A percentile compares a stretch with the other conserved stretches of the same genome.
These are phyloP conservation scores for Rhizopogon rudus DNA, from an alignment of 768 basidiomycete genomes.

Conservation along the genomic window DNA sequence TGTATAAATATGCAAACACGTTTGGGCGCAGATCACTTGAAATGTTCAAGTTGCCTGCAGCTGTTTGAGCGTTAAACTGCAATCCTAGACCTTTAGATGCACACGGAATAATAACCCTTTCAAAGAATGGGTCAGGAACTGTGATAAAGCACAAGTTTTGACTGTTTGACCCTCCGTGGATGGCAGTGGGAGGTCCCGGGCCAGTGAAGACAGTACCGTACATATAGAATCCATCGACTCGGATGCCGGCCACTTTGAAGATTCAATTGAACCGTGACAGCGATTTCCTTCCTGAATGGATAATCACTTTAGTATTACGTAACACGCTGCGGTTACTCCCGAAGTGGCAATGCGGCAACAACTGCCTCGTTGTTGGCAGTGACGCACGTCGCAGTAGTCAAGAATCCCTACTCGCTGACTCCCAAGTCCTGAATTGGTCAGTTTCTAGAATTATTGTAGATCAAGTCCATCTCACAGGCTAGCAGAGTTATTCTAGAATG, in stretches of 20 bases:
- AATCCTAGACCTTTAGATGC: not conserved
- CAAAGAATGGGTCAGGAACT: too few species aligned
- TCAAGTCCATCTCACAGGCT: not conserved
- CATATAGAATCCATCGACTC: too few species aligned
- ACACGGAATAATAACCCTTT: too few species aligned
- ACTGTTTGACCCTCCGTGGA: too few species aligned
- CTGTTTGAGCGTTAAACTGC: not conserved
- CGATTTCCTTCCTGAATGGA: not conserved
- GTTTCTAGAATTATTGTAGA: not conserved
- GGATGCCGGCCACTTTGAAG: too few species aligned
- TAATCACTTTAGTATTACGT: not conserved
- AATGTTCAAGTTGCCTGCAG: too few species aligned
- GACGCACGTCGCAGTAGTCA: not conserved
- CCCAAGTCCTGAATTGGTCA: not conserved
- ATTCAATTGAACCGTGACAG: too few species aligned
- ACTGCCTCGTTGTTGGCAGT: not conserved
- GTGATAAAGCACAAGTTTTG: too few species aligned
- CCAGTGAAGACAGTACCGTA: too few species aligned
- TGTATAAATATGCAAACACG: not conserved
- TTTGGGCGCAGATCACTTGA: not conserved
- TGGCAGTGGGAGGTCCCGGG: too few species aligned
- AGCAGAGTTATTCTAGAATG: slow-evolving; percentile 37
- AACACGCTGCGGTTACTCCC: not conserved
- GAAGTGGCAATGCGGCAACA: slow-evolving; percentile 1
- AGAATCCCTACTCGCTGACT: not conserved